Conservation (phyloP, 176 grass and related monocot genomes). For the Carex kokanica region DNA sequence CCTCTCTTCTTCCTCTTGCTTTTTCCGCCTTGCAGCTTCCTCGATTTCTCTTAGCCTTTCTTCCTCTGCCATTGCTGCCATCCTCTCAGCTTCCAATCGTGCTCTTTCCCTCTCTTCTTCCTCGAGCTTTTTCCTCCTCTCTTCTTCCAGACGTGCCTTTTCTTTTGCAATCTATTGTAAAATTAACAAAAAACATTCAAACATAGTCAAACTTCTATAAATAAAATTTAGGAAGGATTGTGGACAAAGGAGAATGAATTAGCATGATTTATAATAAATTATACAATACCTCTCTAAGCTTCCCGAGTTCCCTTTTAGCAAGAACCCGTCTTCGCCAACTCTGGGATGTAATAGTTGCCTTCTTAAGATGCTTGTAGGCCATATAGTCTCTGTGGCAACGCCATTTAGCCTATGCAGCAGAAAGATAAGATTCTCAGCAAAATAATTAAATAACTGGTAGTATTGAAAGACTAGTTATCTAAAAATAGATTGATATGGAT, state of each 20-base stretch:
- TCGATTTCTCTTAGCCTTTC: conserved; percentile 16
- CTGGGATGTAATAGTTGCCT: conserved; percentile 66
- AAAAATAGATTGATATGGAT: neutral
- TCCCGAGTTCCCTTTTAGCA: conserved; percentile 71
- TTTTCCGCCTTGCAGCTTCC: conserved; percentile 4
- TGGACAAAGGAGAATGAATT: neutral
- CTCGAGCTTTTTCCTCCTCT: conserved; percentile 5
- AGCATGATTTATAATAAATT: neutral
- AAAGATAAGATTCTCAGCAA: neutral
- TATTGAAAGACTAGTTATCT: neutral
- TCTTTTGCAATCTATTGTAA: conserved; percentile 24
- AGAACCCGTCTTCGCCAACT: conserved; percentile 79
- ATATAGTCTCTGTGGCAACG: conserved; percentile 54
- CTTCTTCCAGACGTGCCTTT: conserved; percentile 8
- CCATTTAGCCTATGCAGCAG: conserved; percentile 52
- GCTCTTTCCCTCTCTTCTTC: conserved; percentile 30
- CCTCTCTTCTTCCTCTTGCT: conserved; percentile 1
- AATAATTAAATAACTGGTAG: neutral
- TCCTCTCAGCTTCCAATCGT: conserved; percentile 8
- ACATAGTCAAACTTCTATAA: neutral
- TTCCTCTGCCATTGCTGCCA: conserved; percentile 13
- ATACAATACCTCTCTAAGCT: conserved; percentile 74
- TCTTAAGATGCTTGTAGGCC: conserved; percentile 54
- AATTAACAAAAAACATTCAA: conserved; percentile 9
- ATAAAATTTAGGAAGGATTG: neutral